Base-by-base conservation (phyloP, 2,329 filamentous ascomycete genomes). In the Furcasterigmium sp. region DNA sequence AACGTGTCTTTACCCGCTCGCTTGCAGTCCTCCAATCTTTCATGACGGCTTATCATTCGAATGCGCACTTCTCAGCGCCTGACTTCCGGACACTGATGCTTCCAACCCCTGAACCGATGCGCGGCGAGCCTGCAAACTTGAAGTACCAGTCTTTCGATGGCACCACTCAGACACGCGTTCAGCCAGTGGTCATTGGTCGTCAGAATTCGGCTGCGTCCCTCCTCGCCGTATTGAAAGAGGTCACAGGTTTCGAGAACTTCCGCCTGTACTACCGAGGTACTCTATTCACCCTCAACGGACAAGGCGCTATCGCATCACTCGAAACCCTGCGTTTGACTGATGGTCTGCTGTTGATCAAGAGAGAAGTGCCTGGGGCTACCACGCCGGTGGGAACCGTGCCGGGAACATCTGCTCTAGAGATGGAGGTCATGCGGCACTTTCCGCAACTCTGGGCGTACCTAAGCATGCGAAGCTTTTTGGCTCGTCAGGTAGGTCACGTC, bases 361-460 rank as follows among this genome's bases (percentile, higher is more conserved):
- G 35, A 70, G 75, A 17, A n/a, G n/a, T n/a, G n/a, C 70, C 74
- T 13, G 56, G 64, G 1, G 59, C 65, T 8, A 62, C 65, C 4
- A 62, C 69, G 44, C 57, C 72, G 20, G 53, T 68, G 48, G 56
- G 70, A 23, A 64, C 74, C 41, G 71, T 69, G 48, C 73, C 64
- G 41, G 79, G 68, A 39, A 76, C 69, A 37, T 82, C 69, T 49
- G 75, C 68, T 28, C 75, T 97, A 3, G 89, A 97, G 57, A 74
- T 79, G 11, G 87, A 91, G 53, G 82, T 97, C 18, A 69, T 93
- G 52, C 76, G 82, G 45, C 87, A 94, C 60, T 95, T 95, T 55
- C 77, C 87, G 42, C 82, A 91, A 47, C 67, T 98, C 19, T 95
- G 93, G 74, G 77, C 80, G 35, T 85, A 91, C 55, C 72, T 97